phyloP scores from a whole-genome alignment of 2,329 filamentous ascomycete genomes.

The Verruconis gallopava region DNA sequence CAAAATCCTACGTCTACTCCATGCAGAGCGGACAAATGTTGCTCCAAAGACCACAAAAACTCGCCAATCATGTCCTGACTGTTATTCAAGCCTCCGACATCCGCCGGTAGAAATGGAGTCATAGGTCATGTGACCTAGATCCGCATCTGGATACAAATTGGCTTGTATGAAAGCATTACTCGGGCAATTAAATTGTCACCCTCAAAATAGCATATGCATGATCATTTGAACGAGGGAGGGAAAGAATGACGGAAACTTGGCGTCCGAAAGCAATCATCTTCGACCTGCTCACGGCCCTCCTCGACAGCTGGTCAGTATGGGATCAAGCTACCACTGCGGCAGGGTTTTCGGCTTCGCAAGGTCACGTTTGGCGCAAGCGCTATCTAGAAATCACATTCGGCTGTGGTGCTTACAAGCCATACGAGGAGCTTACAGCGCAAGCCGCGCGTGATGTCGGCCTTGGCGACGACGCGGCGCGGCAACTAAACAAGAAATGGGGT shows the following conservation, averaged over 20 bases:
- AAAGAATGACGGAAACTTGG: not conserved
- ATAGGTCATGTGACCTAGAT: no score
- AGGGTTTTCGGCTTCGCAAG: no score
- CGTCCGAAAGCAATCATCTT: constrained; percentile 23
- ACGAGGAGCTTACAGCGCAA: not conserved
- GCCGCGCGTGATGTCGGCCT: not conserved
- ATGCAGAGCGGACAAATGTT: no score
- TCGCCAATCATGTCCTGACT: no score
- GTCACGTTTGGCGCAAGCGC: constrained; percentile 28
- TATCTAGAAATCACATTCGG: constrained; percentile 29
- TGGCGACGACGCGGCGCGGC: not conserved
- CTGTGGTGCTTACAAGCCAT: constrained; percentile 21
- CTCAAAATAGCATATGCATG: not conserved
- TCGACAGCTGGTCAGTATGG: constrained; percentile 30
- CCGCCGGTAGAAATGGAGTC: no score
- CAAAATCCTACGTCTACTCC: no score
- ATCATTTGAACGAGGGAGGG: not conserved
- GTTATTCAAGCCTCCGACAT: no score
- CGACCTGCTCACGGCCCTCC: constrained; percentile 29
- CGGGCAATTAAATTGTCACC: no score
- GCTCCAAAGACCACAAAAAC: no score
- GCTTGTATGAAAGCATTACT: no score
- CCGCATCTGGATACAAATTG: no score
- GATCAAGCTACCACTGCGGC: constrained; percentile 10
- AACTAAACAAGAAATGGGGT: constrained; percentile 12